Base-by-base conservation (phyloP, 1,284 basidiomycete species). In the Rhizoctonia solani region DNA sequence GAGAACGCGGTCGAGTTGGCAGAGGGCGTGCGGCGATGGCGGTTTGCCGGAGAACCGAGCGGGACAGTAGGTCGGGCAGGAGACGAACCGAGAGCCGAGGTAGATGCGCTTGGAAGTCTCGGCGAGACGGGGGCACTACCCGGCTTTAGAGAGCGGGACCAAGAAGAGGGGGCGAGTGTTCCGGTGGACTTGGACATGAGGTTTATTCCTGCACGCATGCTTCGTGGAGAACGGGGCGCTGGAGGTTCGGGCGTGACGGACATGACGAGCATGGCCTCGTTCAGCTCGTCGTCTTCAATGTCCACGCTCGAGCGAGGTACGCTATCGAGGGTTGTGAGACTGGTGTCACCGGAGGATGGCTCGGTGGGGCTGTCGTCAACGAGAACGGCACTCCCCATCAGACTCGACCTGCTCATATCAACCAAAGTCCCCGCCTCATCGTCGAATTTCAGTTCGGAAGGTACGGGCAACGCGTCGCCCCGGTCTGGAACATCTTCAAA, bases 401-500 rank as follows among this genome's bases (percentile, higher is more conserved):
- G 32, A 30, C 61, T 47, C 61, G 61, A 53, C n/a, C 50, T 14
- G 16, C 50, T 53, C 29, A 19, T 11, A 34, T 39, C n/a, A n/a
- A n/a, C n/a, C n/a, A n/a, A n/a, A n/a, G n/a, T n/a, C n/a, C n/a
- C n/a, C n/a, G n/a, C 39, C 53, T 54, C 54, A 8, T 39, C 32
- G 37, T 69, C 65, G n/a, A 61, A 65, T 19, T 46, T 61, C 32
- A 56, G 37, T 25, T 65, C 61, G 13, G 50, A 53, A 4, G 65
- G 65, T 16, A 66, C 49, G n/a, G 77, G 77, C 19, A 85, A 71
- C 1, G 86, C 85, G 72, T 90, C 89, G 65, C 81, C 82, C 19
- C 85, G 82, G 76, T 91, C 90, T 68, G 75, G 77, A 19, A 87
- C 77, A 71, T 92, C 89, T 73, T 93, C 90, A 73, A 93, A 93